phyloP scores from a whole-genome alignment of 495 filamentous ascomycete species.

The Parmelia sp. region DNA sequence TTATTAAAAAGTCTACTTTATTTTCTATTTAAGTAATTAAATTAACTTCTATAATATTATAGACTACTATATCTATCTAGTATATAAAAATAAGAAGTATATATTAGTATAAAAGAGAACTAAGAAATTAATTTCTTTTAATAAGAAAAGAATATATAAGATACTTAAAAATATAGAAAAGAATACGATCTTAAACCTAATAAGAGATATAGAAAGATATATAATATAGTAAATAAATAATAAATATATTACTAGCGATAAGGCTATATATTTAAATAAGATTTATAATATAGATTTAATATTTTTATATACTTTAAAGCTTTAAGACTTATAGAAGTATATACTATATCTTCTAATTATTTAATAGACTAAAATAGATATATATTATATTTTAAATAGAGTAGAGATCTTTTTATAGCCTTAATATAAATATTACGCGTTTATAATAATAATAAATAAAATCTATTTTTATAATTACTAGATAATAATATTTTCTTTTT shows the following conservation, averaged over 20 bases:
- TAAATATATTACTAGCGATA: conserved; percentile 8
- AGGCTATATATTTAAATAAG: conserved; percentile 7
- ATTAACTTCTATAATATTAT: conserved; percentile 9
- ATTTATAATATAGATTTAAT: conserved; percentile 3
- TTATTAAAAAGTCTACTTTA: background rate
- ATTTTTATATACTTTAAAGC: too few relatives aligned
- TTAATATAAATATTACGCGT: too few relatives aligned
- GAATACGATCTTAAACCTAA: background rate
- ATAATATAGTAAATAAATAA: too few relatives aligned
- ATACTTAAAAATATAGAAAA: conserved; percentile 14
- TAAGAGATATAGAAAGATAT: background rate
- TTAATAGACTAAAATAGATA: too few relatives aligned
- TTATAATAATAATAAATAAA: too few relatives aligned
- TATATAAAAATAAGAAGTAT: conserved; percentile 8
- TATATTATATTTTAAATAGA: too few relatives aligned
- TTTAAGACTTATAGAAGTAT: too few relatives aligned
- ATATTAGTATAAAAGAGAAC: background rate
- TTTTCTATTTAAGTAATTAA: background rate
- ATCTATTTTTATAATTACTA: too few relatives aligned
- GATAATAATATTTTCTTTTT: too few relatives aligned
- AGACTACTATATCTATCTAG: conserved; percentile 2
- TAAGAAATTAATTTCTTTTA: background rate
- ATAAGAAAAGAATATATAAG: conserved; percentile 3
- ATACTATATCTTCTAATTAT: too few relatives aligned
- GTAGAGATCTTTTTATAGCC: background rate